phyloP scores from a whole-genome alignment of 1,139 yeast genomes.

The Lodderomyces jiufengensis region DNA sequence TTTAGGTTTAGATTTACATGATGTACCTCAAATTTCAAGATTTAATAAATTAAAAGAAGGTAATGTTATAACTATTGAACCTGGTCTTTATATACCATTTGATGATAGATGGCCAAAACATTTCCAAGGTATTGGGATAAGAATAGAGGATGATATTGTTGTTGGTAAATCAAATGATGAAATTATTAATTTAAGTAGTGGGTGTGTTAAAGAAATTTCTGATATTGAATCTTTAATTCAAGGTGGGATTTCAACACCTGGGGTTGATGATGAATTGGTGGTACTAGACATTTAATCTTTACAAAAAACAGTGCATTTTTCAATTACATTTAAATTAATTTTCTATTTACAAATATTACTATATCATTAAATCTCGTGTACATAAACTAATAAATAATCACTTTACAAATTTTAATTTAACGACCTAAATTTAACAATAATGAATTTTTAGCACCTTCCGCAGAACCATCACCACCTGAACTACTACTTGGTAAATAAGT shows the following conservation, averaged over 20 bases:
- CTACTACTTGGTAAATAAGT: constrained; percentile 79
- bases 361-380: too few relatives aligned
- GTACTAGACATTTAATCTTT: constrained; percentile 35
- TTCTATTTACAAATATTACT: too few relatives aligned
- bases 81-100: constrained; percentile 86
- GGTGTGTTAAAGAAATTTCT: constrained; percentile 77
- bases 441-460: constrained; percentile 28
- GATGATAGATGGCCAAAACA: constrained; percentile 67
- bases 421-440: constrained; percentile 44
- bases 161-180: constrained; percentile 60
- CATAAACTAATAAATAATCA: too few relatives aligned
- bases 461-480: constrained; percentile 25
- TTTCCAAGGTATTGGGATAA: constrained; percentile 85
- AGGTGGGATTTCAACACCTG: constrained; percentile 51
- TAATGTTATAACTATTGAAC: constrained; percentile 88
- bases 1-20: constrained; percentile 91
- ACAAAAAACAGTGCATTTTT: too few relatives aligned
- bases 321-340: too few relatives aligned
- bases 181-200: constrained; percentile 61
- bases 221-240: constrained; percentile 70
- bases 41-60: constrained; percentile 49
- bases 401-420: constrained; percentile 9
- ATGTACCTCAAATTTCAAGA: constrained; percentile 61
- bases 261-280: constrained; percentile 47
- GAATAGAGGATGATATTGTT: constrained; percentile 91